phyloP scores from a whole-genome alignment of 257 asterid genomes.

The Nemophila menziesii region DNA sequence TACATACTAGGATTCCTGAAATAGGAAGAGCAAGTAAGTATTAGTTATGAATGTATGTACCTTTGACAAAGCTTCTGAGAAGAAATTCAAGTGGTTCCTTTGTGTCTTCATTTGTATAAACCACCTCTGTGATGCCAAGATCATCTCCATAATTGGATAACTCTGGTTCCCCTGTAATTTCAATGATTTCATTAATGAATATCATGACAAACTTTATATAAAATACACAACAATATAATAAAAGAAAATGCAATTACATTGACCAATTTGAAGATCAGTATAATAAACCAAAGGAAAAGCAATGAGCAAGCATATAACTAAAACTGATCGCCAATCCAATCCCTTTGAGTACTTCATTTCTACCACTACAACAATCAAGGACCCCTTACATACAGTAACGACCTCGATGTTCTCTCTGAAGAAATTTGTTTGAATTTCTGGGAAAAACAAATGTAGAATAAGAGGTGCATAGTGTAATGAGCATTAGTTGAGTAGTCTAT shows the following conservation, averaged over 20 bases:
- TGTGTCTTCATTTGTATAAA: background rate
- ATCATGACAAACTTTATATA: no score
- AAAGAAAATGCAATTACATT: slow-evolving; percentile 7
- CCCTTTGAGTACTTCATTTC: slow-evolving; percentile 13
- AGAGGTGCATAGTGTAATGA: no score
- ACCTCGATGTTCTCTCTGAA: no score
- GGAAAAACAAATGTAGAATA: background rate
- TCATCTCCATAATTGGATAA: slow-evolving; percentile 1
- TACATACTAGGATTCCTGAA: no score
- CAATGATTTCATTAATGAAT: no score
- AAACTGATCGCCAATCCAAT: slow-evolving; percentile 5
- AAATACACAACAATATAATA: no score
- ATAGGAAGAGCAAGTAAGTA: no score
- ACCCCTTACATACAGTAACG: background rate
- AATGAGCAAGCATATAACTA: slow-evolving; percentile 5
- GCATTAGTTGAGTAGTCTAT: background rate
- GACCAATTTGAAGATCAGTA: slow-evolving; percentile 13
- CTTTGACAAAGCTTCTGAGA: slow-evolving; percentile 13
- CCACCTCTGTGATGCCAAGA: background rate
- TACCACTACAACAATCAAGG: background rate
- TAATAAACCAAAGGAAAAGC: slow-evolving; percentile 11
- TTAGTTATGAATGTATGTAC: slow-evolving; percentile 3
- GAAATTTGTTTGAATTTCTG: no score
- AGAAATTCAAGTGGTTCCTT: slow-evolving; percentile 5
- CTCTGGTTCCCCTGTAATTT: slow-evolving; percentile 5